Conservation (phyloP, 2,329 filamentous ascomycete species). For the Furcasterigmium sp. region DNA sequence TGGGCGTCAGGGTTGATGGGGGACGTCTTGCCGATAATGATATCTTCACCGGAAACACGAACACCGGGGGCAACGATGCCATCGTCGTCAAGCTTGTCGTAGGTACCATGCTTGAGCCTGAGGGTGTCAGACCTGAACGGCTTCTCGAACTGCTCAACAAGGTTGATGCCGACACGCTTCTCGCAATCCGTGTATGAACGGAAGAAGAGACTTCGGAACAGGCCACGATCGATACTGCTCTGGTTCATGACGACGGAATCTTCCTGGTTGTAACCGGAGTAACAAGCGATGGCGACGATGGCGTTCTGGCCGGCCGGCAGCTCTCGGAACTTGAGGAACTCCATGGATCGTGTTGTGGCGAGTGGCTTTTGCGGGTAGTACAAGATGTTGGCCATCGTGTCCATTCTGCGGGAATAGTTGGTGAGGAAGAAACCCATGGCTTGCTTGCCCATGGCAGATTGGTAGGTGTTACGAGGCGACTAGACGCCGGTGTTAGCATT, state of each 20-base stretch:
- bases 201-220: conserved; percentile 98
- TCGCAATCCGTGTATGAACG: conserved; percentile 95
- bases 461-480: conserved; percentile 97
- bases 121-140: conserved; percentile 84
- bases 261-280: conserved; percentile 99
- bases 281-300: conserved; percentile 95
- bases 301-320: conserved; percentile 95
- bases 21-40: conserved; percentile 98
- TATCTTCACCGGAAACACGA: conserved; percentile 93
- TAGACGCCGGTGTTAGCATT: conserved; percentile 35
- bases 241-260: conserved; percentile 99
- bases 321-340: conserved; percentile 97
- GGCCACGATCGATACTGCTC: conserved; percentile 93
- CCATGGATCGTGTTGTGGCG: conserved; percentile 95
- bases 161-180: conserved; percentile 90
- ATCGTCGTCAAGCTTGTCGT: conserved; percentile 96
- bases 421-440: conserved; percentile 99
- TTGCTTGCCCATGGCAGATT: conserved; percentile 99
- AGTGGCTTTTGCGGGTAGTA: conserved; percentile 98
- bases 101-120: conserved; percentile 88
- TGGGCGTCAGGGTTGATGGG: conserved; percentile 90
- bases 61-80: conserved; percentile 91
- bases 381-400: conserved; percentile 98
- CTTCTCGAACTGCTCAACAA: conserved; percentile 94
- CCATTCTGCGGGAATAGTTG: conserved; percentile 95